Base-by-base conservation (phyloP, 768 basidiomycete genomes). In the Nidula microcarpa region DNA sequence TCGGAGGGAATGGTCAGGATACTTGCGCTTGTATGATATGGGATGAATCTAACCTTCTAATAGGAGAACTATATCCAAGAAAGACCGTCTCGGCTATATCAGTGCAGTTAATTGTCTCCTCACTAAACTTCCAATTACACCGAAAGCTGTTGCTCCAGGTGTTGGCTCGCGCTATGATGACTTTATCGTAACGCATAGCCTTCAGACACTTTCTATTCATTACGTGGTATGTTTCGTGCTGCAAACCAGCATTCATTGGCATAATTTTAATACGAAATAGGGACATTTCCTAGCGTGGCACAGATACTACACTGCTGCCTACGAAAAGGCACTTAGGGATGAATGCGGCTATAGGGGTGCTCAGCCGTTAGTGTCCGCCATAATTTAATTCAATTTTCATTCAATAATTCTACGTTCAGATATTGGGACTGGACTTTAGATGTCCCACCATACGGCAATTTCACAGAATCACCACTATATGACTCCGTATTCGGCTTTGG, bases 201-300 rank as follows among this genome's bases (percentile, higher is more conserved):
- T 55, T 4, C 62, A 64, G 33, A 66, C 62, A 5, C 46, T 53
- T 23, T 51, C 49, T 1, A 58, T 65, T 47, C 63, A 66, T 52
- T 60, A 47, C 14, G 65, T 67, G 30, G 65, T 64, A 54, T 34
- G 62, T 52, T 6, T 44, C 11, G 11, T 39, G 9, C 37, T n/a
- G n/a, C 8, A 45, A 18, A n/a, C 37, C 37, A 8, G 37, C 37
- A 8, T 39, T 39, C 8, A 39, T n/a, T n/a, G 9, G n/a, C 37
- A 9, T 39, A n/a, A 39, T 8, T 39, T 39, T n/a, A 45, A 7
- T 7, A 45, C 18, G 17, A 11, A 9, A 45, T 8, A 65, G 62
- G 62, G 64, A 2, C 61, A 67, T 34, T 67, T 67, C 52, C 53
- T 62, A 13, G 58, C 65, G 7, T 67, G 64, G 64, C 65, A 67